Percentiles rank a stretch among this genome's conserved stretches.
Evolutionary conservation across 768 basidiomycete genomes (phyloP).

Genomic region (Kwoniella heveanensis): DNA sequence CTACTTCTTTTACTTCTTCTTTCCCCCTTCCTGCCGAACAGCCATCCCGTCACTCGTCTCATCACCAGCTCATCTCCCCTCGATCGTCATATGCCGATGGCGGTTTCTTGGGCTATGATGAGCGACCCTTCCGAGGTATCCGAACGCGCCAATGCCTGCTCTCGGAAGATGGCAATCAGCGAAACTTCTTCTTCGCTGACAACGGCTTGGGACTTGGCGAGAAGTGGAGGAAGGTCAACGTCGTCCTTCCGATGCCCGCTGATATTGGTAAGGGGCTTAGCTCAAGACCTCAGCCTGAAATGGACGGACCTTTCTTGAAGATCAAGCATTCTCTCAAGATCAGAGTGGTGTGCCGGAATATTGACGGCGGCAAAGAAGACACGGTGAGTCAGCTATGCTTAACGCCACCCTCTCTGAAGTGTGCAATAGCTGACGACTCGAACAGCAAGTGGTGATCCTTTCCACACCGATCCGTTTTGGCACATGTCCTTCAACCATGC

Average conservation of each 20-base stretch:
- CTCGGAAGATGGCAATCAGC: slow-evolving; percentile 46
- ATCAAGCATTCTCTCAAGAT: slow-evolving; percentile 53
- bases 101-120: slow-evolving; percentile 22
- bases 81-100: slow-evolving; percentile 30
- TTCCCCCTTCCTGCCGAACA: slow-evolving; percentile 49
- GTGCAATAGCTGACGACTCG: background rate
- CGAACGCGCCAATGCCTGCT: slow-evolving; percentile 35
- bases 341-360: slow-evolving; percentile 41
- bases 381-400: slow-evolving; percentile 18
- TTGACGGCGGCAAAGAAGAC: slow-evolving; percentile 9
- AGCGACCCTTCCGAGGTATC: slow-evolving; percentile 16
- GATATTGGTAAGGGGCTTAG: slow-evolving; percentile 6
- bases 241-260: slow-evolving; percentile 52
- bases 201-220: slow-evolving; percentile 47
- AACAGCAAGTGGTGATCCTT: slow-evolving; percentile 44
- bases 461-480: slow-evolving; percentile 52
- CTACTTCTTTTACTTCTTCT: slow-evolving; percentile 30
- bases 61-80: slow-evolving; percentile 37
- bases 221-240: slow-evolving; percentile 52
- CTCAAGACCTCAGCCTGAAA: slow-evolving; percentile 38
- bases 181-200: slow-evolving; percentile 51
- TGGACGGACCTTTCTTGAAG: slow-evolving; percentile 48
- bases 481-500: slow-evolving; percentile 36
- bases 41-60: slow-evolving; percentile 33
- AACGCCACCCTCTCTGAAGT: too few species aligned